Evolutionary conservation across 2,329 filamentous ascomycete genomes (phyloP), one percentile per base, ranked within the genome.

Genomic region (Beauveria sp.): DNA sequence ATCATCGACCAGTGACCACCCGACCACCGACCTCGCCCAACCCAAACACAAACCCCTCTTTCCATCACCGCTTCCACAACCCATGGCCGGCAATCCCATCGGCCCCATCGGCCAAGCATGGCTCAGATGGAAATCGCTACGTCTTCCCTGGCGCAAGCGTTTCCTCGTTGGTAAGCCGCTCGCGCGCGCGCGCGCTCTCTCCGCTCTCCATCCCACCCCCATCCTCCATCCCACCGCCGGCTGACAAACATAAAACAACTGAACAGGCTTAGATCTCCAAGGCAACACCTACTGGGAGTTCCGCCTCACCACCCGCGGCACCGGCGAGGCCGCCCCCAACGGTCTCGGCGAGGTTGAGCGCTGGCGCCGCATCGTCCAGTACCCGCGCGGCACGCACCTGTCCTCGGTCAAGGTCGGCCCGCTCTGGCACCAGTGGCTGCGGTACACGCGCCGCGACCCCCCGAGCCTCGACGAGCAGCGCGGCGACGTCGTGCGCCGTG

Each of bases 221-320:
- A 22, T 8, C 16, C 26, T n/a, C 62, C 56, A 51, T 61, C 60
- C 38, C 51, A 18, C 43, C 45, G 4, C 26, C 18, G 34, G 34
- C 34, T 38, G 34, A 38, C 34, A 38, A 38, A 26, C 22, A n/a
- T n/a, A n/a, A 16, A 26, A 26, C n/a, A 28, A 2, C 12, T 2
- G 2, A 28, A 8, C 64, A 88, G 86, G 86, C 66, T 78, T 82
- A 67, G 86, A 89, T 69, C 83, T 88, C 62, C 69, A 83, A 26
- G 85, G 85, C 61, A 88, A 88, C 74, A 88, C 86, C 4, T 89
- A 83, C 76, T 89, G 86, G 85, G 84, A 88, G 68, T 88, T 88
- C 74, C 79, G 79, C 63, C 80, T 86, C 66, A 67, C 74, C 7
- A 77, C 79, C 60, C 73, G 74, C 63, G 68, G 72, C 61, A 64